These are phyloP conservation scores for Camellia granthamiana DNA, from an alignment of 148 eudicot genomes.

Conservation along the genomic window DNA sequence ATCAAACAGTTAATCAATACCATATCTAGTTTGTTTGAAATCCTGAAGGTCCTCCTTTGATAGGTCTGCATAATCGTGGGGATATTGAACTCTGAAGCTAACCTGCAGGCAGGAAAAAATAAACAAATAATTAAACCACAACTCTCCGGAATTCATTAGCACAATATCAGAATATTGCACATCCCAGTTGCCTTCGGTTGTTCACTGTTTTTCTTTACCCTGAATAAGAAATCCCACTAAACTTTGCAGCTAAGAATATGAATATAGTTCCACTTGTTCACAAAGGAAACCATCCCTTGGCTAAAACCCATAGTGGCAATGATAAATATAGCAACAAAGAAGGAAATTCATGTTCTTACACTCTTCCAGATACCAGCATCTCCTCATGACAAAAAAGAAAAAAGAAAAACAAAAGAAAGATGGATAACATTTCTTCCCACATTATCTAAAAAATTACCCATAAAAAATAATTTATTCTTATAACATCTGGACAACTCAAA, in stretches of 20 bases:
- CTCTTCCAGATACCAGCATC: neutral
- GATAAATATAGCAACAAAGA: neutral
- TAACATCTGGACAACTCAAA: neutral
- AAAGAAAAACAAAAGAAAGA: neutral
- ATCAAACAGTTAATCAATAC: slow-evolving; percentile 33
- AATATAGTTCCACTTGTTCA: slow-evolving; percentile 1
- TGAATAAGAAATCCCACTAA: neutral
- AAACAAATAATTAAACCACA: slow-evolving; percentile 14
- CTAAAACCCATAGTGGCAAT: neutral
- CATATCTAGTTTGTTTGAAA: slow-evolving; percentile 96
- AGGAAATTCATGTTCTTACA: neutral
- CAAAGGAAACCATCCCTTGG: neutral
- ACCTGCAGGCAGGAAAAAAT: slow-evolving; percentile 43
- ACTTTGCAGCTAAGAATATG: neutral
- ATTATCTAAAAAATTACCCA: neutral
- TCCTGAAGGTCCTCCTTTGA: slow-evolving; percentile 90
- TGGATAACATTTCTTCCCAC: neutral
- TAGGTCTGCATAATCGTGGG: slow-evolving; percentile 79
- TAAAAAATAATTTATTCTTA: neutral
- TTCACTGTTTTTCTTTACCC: neutral
- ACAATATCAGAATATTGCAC: neutral
- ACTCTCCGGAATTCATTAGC: slow-evolving; percentile 11
- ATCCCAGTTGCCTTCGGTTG: neutral
- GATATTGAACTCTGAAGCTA: slow-evolving; percentile 90
- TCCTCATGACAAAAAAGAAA: neutral